phyloP scores from a whole-genome alignment of 2,329 filamentous ascomycete species.

The Colletotrichum liaoningense region DNA sequence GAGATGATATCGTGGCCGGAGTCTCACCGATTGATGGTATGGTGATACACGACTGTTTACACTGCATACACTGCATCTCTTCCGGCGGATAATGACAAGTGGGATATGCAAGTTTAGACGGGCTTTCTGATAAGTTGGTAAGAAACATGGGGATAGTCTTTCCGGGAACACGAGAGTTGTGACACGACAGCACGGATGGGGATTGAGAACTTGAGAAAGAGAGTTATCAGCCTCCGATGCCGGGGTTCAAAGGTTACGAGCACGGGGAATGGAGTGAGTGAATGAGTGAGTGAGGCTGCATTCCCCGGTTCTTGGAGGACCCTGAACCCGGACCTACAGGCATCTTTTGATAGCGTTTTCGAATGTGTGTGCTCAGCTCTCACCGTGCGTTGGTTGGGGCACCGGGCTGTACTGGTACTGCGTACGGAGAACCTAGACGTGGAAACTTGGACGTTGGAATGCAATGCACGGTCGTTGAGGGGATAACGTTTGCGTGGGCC shows the following conservation, averaged over 20 bases:
- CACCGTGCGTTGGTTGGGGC: too few species aligned
- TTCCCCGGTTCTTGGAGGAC: not conserved
- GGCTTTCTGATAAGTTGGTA: not conserved
- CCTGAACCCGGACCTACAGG: not conserved
- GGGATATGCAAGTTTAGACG: not conserved
- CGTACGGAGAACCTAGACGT: not conserved
- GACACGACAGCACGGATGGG: slow-evolving; percentile 29
- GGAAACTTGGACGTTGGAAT: not conserved
- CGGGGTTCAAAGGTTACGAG: not conserved
- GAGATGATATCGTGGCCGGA: not conserved
- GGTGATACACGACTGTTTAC: not conserved
- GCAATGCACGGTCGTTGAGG: not conserved
- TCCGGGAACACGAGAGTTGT: not conserved
- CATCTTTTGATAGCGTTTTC: not conserved
- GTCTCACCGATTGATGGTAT: not conserved
- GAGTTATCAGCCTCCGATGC: not conserved
- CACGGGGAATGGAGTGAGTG: not conserved
- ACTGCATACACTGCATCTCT: not conserved
- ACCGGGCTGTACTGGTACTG: too few species aligned
- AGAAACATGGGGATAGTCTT: too few species aligned
- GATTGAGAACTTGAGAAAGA: not conserved
- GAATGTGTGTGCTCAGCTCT: not conserved
- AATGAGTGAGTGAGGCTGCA: not conserved
- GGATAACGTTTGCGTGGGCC: not conserved
- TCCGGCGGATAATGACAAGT: not conserved